Evolutionary conservation across 768 basidiomycete species (phyloP).

Genomic region (Lactifluus volemus): DNA sequence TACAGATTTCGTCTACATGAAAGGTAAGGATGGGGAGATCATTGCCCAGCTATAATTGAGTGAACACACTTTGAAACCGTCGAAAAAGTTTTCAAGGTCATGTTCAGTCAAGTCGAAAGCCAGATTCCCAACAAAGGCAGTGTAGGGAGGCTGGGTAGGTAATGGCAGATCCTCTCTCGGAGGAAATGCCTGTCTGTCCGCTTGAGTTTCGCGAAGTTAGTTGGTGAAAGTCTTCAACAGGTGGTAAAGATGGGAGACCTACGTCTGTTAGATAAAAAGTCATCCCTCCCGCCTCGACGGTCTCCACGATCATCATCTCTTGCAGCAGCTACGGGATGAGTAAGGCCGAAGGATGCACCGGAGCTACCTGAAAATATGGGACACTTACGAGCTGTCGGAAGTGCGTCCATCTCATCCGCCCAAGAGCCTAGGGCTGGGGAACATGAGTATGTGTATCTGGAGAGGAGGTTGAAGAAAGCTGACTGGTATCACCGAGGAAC

Average conservation of each 20-base stretch:
- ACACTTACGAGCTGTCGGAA: conserved; percentile 90
- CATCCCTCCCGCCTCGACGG: conserved; percentile 43
- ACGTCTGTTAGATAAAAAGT: conserved; percentile 57
- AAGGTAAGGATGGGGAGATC: background rate
- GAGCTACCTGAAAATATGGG: background rate
- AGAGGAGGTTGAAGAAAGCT: conserved; percentile 29
- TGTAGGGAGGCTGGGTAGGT: conserved; percentile 91
- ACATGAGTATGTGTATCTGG: conserved; percentile 12
- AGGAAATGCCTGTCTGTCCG: conserved; percentile 48
- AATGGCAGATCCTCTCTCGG: conserved; percentile 89
- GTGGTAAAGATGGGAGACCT: conserved; percentile 24
- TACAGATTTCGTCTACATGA: conserved; percentile 59
- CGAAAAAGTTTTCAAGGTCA: conserved; percentile 79
- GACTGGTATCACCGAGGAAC: conserved; percentile 83
- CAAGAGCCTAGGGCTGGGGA: conserved; percentile 78
- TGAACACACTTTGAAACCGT: conserved; percentile 44
- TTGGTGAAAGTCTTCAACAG: background rate
- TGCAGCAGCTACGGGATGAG: conserved; percentile 45
- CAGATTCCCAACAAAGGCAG: conserved; percentile 94
- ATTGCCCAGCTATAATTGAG: background rate
- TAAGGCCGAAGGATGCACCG: background rate
- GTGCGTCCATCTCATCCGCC: conserved; percentile 96
- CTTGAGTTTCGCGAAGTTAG: conserved; percentile 25
- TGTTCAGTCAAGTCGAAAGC: conserved; percentile 84
- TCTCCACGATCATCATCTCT: conserved; percentile 64